Evolutionary conservation across 1,284 basidiomycete species (phyloP), one percentile per base, ranked within the genome.

Genomic region (Inonotus hispidus): DNA sequence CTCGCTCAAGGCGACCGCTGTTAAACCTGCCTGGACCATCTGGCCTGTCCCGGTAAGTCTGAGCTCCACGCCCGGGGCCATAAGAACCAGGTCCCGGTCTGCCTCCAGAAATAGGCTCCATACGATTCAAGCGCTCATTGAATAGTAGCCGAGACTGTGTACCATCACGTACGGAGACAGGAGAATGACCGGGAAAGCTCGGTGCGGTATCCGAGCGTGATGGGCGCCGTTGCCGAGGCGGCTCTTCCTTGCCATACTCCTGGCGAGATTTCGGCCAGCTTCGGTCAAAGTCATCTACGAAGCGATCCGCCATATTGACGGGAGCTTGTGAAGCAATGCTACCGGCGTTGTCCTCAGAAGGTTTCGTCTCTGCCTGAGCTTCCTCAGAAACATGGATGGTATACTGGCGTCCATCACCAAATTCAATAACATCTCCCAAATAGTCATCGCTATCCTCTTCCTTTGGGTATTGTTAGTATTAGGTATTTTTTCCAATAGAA

Each of bases 381-480:
- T 70, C 72, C 16, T 80, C 77, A 37, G 77, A 70, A 7, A 83
- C 73, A 64, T 87, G 82, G 62, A 94, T 80, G 66, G 87, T 92
- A 76, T 95, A 95, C 70, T 92, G 90, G 52, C 87, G 84, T 5
- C 93, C 93, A 70, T 97, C 95, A 4, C 85, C 93, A 70, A 97
- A 97, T 71, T 97, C 93, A 68, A 97, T 92, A 43, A 94, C 88
- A 45, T 88, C 91, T 67, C 85, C 90, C 39, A 96, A 74, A 68
- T 93, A 94, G 68, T 93, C 91, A 68, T 93, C 92, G 61, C 94
- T 91, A 65, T 96, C 94, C 72, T 93, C 93, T 75, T 92, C 87
- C 82, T 90, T 67, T 32, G 50, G 49, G 39, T 62, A 53, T 4
- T 11, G 8, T 61, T 39, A 56, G 6, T 29, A 60, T 69, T 29